Evolutionary conservation across 495 filamentous ascomycete species (phyloP), one percentile per base, ranked within the genome.

Genomic region (Xylaria cubensis): DNA sequence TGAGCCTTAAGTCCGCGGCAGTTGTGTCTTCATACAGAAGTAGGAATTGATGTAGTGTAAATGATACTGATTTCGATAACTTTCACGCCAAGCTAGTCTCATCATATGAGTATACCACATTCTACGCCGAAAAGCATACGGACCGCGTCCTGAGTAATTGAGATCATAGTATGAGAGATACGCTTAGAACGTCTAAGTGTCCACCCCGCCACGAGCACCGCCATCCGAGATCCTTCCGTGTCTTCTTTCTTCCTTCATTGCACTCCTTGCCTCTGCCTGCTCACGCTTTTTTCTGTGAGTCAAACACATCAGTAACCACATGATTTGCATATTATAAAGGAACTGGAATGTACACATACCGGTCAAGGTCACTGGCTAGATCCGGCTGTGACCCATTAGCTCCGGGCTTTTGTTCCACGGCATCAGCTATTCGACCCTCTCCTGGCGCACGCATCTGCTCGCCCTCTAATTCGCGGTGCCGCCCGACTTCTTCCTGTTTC

Each of bases 391-490:
- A 59, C 26, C 77, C 77, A 8, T 34, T 58, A n/a, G 77, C 77
- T 0, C 84, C 82, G 26, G 79, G 74, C 71, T 84, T 83, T 0
- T 82, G 75, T 67, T 83, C 71, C 1, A 89, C 86, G 0, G 82
- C 81, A 32, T 80, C 74, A 2, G 87, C 88, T 48, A 91, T 86
- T 29, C 87, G 81, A 4, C 88, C 89, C 69, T 91, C 88, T 6
- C 80, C 78, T 0, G 84, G 80, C 36, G 86, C 81, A 32, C 84
- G 81, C 83, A 91, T 88, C 71, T 90, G 85, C 0, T 74, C 73
- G 44, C 75, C 77, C 6, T 88, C 89, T 12, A 86, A 86, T 21
- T 90, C 87, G 0, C 79, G 73, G 67, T 85, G 82, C 8, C 77
- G 67, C 13, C 73, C 74, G 41, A 75, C 73, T 29, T 66, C 44